Percentiles rank a stretch among this genome's conserved stretches.
Conservation (phyloP, 305 asterid genomes). For the Fraxinus angustifolia region DNA sequence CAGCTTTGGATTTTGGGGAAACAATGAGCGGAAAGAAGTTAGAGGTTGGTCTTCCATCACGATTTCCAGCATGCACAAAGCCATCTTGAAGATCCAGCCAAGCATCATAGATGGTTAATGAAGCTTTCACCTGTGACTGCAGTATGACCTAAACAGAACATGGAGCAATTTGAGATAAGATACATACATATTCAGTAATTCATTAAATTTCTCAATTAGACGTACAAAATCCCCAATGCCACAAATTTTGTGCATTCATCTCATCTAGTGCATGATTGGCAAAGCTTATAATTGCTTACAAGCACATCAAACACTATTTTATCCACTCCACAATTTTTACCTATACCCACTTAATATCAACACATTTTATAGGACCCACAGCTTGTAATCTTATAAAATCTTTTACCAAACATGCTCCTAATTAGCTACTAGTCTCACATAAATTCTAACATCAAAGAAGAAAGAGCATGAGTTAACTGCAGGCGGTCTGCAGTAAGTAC, state of each 20-base stretch:
- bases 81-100: constrained; percentile 97
- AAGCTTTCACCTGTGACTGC: constrained; percentile 96
- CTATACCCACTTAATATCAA: neutral
- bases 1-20: constrained; percentile 82
- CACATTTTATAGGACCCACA: neutral
- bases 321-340: neutral
- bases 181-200: neutral
- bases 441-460: neutral
- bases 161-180: constrained; percentile 16
- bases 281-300: neutral
- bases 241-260: neutral
- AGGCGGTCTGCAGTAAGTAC: neutral
- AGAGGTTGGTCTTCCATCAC: constrained; percentile 70
- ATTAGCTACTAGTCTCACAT: neutral
- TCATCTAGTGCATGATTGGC: neutral
- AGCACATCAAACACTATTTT: neutral
- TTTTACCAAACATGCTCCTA: neutral
- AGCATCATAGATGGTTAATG: constrained; percentile 73
- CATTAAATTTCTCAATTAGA: neutral
- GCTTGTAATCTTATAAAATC: neutral
- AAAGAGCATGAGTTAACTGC: neutral
- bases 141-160: constrained; percentile 61
- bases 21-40: constrained; percentile 73
- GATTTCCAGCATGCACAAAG: constrained; percentile 70
- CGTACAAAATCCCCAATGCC: neutral